Percentiles rank a stretch among this genome's conserved stretches.
Evolutionary conservation across 257 asterid species (phyloP).

Genomic region (Ophiorrhiza pumila): DNA sequence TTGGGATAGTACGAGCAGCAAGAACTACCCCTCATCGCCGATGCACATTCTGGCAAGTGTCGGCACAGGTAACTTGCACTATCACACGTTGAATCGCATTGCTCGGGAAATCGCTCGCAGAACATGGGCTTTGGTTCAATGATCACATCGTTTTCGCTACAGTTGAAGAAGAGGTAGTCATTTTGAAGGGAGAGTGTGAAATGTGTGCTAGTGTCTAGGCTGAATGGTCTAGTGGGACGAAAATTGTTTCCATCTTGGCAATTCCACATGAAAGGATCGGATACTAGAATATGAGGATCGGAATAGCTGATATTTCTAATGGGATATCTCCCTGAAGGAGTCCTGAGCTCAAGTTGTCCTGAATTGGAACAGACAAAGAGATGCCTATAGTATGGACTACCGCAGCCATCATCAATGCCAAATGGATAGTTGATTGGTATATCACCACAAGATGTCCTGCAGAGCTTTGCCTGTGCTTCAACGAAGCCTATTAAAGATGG

Average conservation of each 20-base stretch:
- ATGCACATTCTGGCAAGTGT: slow-evolving; percentile 60
- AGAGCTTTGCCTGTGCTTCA: slow-evolving; percentile 47
- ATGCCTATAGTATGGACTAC: slow-evolving; percentile 71
- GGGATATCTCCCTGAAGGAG: slow-evolving; percentile 79
- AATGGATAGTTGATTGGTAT: slow-evolving; percentile 77
- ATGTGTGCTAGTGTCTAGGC: slow-evolving; percentile 79
- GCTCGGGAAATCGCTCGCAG: slow-evolving; percentile 84
- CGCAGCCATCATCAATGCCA: slow-evolving; percentile 90
- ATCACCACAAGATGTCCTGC: slow-evolving; percentile 69
- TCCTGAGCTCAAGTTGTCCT: slow-evolving; percentile 53
- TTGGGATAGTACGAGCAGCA: slow-evolving; percentile 90
- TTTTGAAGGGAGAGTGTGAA: slow-evolving; percentile 61
- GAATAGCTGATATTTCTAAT: slow-evolving; percentile 57
- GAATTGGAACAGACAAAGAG: slow-evolving; percentile 58
- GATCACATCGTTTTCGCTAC: slow-evolving; percentile 66
- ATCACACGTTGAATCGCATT: slow-evolving; percentile 88
- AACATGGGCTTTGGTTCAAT: slow-evolving; percentile 67
- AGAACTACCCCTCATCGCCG: slow-evolving; percentile 40
- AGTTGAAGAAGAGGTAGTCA: slow-evolving; percentile 86
- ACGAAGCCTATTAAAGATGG: slow-evolving; percentile 14
- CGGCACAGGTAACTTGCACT: slow-evolving; percentile 79
- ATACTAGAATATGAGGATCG: slow-evolving; percentile 71
- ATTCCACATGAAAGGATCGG: slow-evolving; percentile 79
- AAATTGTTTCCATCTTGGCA: slow-evolving; percentile 58
- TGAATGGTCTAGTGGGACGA: slow-evolving; percentile 74